Evolutionary conservation across 140 eudicot genomes (phyloP).

Genomic region (Ambrosia hybrid): DNA sequence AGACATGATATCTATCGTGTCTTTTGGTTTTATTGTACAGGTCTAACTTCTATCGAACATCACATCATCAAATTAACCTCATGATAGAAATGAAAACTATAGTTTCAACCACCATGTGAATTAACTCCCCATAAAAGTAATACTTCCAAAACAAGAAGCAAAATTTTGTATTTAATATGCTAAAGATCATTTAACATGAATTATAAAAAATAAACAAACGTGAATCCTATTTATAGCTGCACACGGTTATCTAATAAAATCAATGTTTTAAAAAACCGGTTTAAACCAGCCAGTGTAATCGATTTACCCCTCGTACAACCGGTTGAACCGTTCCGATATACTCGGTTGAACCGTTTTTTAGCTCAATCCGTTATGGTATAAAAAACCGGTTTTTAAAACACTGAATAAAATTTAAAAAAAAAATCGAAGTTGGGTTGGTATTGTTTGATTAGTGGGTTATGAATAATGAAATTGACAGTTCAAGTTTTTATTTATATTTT

Average conservation of each 20-base stretch:
- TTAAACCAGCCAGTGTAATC: too few species aligned
- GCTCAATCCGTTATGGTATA: neutral
- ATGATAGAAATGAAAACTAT: slow-evolving; percentile 11
- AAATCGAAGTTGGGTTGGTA: slow-evolving; percentile 19
- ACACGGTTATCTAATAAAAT: too few species aligned
- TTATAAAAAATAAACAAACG: neutral
- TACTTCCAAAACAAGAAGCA: neutral
- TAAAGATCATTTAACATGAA: neutral
- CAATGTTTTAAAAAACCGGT: too few species aligned
- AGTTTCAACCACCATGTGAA: slow-evolving; percentile 4
- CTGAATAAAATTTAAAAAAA: too few species aligned
- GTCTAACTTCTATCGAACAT: slow-evolving; percentile 10
- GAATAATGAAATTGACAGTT: slow-evolving; percentile 27
- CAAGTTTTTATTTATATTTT: slow-evolving; percentile 4
- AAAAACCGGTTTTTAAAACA: too few species aligned
- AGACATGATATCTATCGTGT: slow-evolving; percentile 3
- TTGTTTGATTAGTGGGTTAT: slow-evolving; percentile 21
- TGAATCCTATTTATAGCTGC: too few species aligned
- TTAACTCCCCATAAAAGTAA: neutral
- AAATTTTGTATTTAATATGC: neutral
- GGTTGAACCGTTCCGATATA: too few species aligned
- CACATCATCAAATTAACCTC: slow-evolving; percentile 11
- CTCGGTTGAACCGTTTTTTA: too few species aligned
- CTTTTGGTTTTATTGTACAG: slow-evolving; percentile 7
- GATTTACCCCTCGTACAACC: too few species aligned